Evolutionary conservation across 1,284 basidiomycete species (phyloP), one percentile per base, ranked within the genome.

Genomic region (Moniliophthora roreri): DNA sequence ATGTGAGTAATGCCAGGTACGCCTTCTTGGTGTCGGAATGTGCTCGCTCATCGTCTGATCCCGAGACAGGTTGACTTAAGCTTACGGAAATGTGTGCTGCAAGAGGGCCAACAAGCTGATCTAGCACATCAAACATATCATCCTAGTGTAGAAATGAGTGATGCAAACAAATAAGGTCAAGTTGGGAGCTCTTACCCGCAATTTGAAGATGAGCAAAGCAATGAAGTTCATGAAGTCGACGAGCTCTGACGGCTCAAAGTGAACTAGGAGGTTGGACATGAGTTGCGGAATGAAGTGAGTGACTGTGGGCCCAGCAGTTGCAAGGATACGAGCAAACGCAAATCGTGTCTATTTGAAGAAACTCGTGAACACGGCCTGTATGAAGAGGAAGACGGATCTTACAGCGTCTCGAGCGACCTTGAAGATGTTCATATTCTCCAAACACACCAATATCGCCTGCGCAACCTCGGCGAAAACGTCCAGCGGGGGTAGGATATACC

Each of bases 221-320:
- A 99, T 88, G 75, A 99, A 99, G 66, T 88, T 89, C 78, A 99
- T 87, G 65, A 99, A 97, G 66, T 99, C 97, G 40, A 91, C 87
- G 55, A 99, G 76, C 70, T 99, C 97, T 7, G 87, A 84, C 0
- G 93, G 88, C 59, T 96, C 95, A 60, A 97, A 95, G 63, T 98
- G 91, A 5, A 87, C 82, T 46, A 99, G 81, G 24, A 99, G 82
- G 64, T 91, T 89, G 41, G 85, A 79, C 82, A 98, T 98, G 49
- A 99, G 74, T 20, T 86, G 76, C 5, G 94, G 92, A 48, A 97
- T 92, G 62, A 87, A 86, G 58, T 84, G 81, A 0, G 88, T 89
- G 54, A 94, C 85, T 48, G 85, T 87, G 4, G 90, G 86, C 18
- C 95, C 93, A 28, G 93, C 91, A 1, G 92, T 93, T 13, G 89